Evolutionary conservation across 345 rosid genomes (phyloP).

Genomic region (Corchorus olitorius): DNA sequence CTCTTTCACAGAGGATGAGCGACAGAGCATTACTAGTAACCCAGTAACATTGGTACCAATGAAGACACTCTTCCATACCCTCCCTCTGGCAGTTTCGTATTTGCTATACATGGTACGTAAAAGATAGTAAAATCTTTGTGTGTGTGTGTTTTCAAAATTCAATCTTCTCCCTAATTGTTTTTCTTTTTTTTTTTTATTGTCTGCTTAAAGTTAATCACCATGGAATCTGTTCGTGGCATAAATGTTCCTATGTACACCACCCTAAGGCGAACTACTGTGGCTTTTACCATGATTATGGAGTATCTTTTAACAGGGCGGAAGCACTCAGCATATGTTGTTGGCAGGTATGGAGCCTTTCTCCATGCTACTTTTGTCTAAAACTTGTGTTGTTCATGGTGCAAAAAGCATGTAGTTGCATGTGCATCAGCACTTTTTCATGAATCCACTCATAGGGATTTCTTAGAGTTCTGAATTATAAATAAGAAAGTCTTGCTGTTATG

Average conservation of each 20-base stretch:
- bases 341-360: constrained; percentile 46
- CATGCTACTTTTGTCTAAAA: constrained; percentile 3
- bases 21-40: constrained; percentile 27
- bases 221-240: constrained; percentile 79
- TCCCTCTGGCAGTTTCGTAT: constrained; percentile 55
- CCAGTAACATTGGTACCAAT: constrained; percentile 39
- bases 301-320: constrained; percentile 58
- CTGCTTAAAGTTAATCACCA: constrained; percentile 56
- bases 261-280: constrained; percentile 68
- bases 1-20: constrained; percentile 45
- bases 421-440: not conserved
- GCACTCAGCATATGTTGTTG: constrained; percentile 47
- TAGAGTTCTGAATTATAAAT: constrained; percentile 5
- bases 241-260: constrained; percentile 86
- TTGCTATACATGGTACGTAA: constrained; percentile 58
- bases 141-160: not conserved
- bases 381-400: not conserved
- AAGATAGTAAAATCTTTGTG: not conserved
- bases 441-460: not conserved
- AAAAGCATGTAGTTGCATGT: not conserved
- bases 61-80: constrained; percentile 45
- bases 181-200: constrained; percentile 10
- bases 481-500: not conserved
- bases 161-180: not conserved
- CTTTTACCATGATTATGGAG: constrained; percentile 70